phyloP scores from a whole-genome alignment of 139 green algal species.

The Yamagishiella unicocca region DNA sequence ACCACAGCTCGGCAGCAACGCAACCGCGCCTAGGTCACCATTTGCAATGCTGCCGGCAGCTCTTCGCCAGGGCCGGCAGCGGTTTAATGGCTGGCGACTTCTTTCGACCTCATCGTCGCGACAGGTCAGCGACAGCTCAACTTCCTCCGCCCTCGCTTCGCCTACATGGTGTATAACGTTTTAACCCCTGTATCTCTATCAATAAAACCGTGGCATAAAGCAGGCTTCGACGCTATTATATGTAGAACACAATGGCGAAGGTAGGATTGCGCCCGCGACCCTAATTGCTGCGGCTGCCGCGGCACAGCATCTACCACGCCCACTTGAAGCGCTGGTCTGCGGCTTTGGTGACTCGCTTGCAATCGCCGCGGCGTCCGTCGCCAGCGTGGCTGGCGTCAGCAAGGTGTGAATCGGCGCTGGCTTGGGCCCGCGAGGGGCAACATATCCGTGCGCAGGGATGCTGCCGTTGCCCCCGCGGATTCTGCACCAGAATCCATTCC shows the following conservation, averaged over 20 bases:
- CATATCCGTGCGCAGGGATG: too few relatives aligned
- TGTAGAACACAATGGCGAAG: constrained; percentile 58
- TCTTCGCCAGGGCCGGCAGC: neutral
- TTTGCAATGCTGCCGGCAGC: constrained; percentile 28
- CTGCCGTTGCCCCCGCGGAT: too few relatives aligned
- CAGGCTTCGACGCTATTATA: constrained; percentile 55
- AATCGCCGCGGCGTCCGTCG: constrained; percentile 26
- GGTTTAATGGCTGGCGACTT: neutral
- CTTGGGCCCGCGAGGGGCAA: too few relatives aligned
- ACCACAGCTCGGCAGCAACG: too few relatives aligned
- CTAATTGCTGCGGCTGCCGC: constrained; percentile 47
- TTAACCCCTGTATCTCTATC: neutral
- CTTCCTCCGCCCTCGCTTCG: neutral
- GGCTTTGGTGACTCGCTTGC: constrained; percentile 40
- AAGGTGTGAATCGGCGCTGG: constrained; percentile 53
- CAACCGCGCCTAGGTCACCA: too few relatives aligned
- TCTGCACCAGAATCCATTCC: too few relatives aligned
- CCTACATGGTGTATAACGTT: neutral
- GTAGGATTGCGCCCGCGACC: constrained; percentile 47
- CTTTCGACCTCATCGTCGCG: neutral
- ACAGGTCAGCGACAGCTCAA: constrained; percentile 34
- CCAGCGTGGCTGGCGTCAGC: constrained; percentile 48
- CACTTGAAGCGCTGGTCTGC: constrained; percentile 12
- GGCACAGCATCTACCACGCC: neutral
- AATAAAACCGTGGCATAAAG: neutral